These are phyloP conservation scores for Yamadazyma sp. DNA, from an alignment of 805 yeast species.

Conservation along the genomic window DNA sequence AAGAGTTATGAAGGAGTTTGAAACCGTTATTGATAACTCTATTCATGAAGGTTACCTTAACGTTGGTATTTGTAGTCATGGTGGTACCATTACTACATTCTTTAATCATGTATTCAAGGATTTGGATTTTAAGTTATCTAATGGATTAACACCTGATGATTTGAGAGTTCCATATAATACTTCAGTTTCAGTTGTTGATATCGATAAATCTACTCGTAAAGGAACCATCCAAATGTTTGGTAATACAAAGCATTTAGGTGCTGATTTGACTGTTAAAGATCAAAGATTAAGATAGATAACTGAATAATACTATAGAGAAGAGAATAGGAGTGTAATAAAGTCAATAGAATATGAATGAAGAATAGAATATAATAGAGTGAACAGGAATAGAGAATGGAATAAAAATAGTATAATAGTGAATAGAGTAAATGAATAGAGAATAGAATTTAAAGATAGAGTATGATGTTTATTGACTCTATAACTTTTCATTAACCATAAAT, in stretches of 20 bases:
- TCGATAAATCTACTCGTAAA: slow-evolving; percentile 33
- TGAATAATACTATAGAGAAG: background rate
- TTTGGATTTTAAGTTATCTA: too few relatives aligned
- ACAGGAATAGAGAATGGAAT: too few relatives aligned
- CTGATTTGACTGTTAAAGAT: slow-evolving; percentile 49
- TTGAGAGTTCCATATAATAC: slow-evolving; percentile 71
- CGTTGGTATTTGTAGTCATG: slow-evolving; percentile 69
- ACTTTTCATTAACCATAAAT: too few relatives aligned
- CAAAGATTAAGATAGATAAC: slow-evolving; percentile 36
- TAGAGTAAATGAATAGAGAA: too few relatives aligned
- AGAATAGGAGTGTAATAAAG: background rate
- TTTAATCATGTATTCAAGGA: slow-evolving; percentile 45
- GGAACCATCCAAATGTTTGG: slow-evolving; percentile 58
- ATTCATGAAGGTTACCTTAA: slow-evolving; percentile 38
- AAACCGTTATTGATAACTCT: slow-evolving; percentile 36
- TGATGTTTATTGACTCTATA: too few relatives aligned
- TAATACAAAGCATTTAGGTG: slow-evolving; percentile 65
- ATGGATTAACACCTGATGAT: slow-evolving; percentile 36
- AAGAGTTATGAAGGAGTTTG: slow-evolving; percentile 50
- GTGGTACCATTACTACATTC: slow-evolving; percentile 71
- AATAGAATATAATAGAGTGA: too few relatives aligned
- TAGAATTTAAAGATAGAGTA: too few relatives aligned
- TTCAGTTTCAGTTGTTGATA: slow-evolving; percentile 65
- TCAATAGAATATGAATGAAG: too few relatives aligned
- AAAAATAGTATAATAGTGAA: background rate